Conservation (phyloP, 768 basidiomycete species). For the Lactarius indigo region DNA sequence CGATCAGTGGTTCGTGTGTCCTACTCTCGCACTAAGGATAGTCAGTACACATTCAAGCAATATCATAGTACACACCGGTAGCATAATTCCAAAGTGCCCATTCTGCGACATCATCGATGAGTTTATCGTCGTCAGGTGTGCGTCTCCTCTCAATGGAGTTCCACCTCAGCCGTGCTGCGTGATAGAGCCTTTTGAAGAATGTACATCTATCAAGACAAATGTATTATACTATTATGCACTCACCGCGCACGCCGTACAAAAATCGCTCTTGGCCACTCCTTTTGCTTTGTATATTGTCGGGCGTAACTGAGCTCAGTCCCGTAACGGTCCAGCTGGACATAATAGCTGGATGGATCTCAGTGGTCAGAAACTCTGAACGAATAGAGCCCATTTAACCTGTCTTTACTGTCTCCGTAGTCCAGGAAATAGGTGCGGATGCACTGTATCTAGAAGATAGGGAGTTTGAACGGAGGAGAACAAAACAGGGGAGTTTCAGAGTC, state of each 20-base stretch:
- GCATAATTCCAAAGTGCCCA: conserved; percentile 81
- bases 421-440: conserved; percentile 70
- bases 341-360: conserved; percentile 41
- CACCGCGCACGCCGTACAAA: conserved; percentile 66
- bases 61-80: conserved; percentile 32
- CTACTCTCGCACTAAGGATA: conserved; percentile 33
- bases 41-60: conserved; percentile 1
- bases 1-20: conserved; percentile 6
- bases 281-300: conserved; percentile 65
- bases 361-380: conserved; percentile 17
- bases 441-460: conserved; percentile 43
- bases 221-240: conserved; percentile 9
- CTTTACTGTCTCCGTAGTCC: conserved; percentile 71
- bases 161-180: conserved; percentile 66
- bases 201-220: neutral
- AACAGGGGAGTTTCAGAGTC: neutral
- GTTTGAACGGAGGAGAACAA: neutral
- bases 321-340: conserved; percentile 54
- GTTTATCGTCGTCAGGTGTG: conserved; percentile 52
- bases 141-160: conserved; percentile 68
- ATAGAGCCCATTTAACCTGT: conserved; percentile 39
- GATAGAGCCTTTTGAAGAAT: conserved; percentile 46
- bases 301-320: conserved; percentile 61
- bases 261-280: conserved; percentile 72
- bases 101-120: conserved; percentile 69